Percentiles rank a stretch among this genome's conserved stretches.
Conservation (phyloP, 2,329 filamentous ascomycete species). For the Podosphaera xanthii region DNA sequence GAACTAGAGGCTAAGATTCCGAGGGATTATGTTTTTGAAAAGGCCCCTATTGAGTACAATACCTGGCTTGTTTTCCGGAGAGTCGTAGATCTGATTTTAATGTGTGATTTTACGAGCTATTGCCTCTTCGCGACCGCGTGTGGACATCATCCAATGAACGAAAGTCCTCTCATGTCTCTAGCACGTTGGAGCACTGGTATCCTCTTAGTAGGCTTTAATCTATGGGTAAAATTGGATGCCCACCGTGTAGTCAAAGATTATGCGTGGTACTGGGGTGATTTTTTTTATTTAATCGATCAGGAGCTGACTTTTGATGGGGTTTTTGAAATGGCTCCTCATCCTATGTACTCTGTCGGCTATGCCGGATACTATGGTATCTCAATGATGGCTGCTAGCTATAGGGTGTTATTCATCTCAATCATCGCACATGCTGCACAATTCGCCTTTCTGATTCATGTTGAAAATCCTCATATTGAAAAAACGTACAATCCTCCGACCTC, state of each 20-base stretch:
- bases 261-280: constrained; percentile 99
- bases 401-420: constrained; percentile 91
- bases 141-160: constrained; percentile 48
- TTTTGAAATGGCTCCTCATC: constrained; percentile 95
- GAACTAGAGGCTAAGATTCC: constrained; percentile 92
- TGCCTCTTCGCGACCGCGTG: constrained; percentile 87
- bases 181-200: constrained; percentile 63
- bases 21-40: constrained; percentile 78
- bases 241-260: constrained; percentile 97
- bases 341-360: constrained; percentile 97
- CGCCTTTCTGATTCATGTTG: constrained; percentile 71
- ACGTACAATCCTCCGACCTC: constrained; percentile 83
- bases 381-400: constrained; percentile 93
- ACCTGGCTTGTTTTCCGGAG: constrained; percentile 94
- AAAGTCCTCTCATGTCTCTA: constrained; percentile 43
- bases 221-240: constrained; percentile 96
- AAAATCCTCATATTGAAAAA: constrained; percentile 95
- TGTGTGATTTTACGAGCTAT: constrained; percentile 97
- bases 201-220: constrained; percentile 68
- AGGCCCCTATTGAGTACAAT: constrained; percentile 93
- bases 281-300: constrained; percentile 96
- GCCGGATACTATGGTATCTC: constrained; percentile 96
- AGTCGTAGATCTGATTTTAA: constrained; percentile 86
- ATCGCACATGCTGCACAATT: constrained; percentile 87
- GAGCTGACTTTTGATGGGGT: constrained; percentile 95